Evolutionary conservation across 1,139 yeast genomes (phyloP).

Genomic region (Kodamaea fungicola): DNA sequence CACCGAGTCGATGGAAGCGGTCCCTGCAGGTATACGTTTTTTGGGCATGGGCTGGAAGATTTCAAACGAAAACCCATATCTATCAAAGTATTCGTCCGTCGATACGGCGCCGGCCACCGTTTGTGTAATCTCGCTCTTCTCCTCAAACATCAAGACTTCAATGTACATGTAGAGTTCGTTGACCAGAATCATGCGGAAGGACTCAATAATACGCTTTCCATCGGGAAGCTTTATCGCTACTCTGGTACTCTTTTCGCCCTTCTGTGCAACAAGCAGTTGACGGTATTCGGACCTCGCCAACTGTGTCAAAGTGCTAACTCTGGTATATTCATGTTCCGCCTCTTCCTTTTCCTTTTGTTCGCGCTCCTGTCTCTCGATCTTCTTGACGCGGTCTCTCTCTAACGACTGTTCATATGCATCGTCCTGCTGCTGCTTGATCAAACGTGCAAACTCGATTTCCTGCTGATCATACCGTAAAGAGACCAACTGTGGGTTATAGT

Average conservation of each 20-base stretch:
- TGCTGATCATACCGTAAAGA: constrained; percentile 50
- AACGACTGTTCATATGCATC: constrained; percentile 52
- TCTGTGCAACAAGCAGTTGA: not conserved
- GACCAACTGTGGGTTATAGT: constrained; percentile 51
- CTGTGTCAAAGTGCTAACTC: constrained; percentile 3
- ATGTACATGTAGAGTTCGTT: constrained; percentile 64
- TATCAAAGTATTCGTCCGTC: constrained; percentile 18
- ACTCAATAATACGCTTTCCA: constrained; percentile 62
- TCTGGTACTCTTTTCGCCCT: constrained; percentile 10
- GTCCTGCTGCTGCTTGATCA: constrained; percentile 55
- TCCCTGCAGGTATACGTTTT: constrained; percentile 22
- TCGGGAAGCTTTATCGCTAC: constrained; percentile 43
- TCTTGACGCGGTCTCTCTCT: constrained; percentile 40
- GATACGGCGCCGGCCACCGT: constrained; percentile 3
- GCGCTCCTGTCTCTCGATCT: constrained; percentile 25
- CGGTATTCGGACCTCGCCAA: constrained; percentile 4
- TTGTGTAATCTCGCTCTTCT: constrained; percentile 6
- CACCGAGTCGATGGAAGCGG: constrained; percentile 18
- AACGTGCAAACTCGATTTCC: constrained; percentile 49
- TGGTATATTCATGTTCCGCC: not conserved
- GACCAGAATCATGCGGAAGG: constrained; percentile 50
- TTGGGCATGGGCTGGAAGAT: constrained; percentile 45
- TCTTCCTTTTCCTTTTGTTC: constrained; percentile 4
- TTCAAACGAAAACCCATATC: constrained; percentile 34
- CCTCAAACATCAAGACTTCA: constrained; percentile 37